Percentiles rank a stretch among this genome's conserved stretches.
These are phyloP conservation scores for Ophiognomonia clavigignenti-juglandacearum DNA, from an alignment of 2,329 filamentous ascomycete species.

Conservation along the genomic window DNA sequence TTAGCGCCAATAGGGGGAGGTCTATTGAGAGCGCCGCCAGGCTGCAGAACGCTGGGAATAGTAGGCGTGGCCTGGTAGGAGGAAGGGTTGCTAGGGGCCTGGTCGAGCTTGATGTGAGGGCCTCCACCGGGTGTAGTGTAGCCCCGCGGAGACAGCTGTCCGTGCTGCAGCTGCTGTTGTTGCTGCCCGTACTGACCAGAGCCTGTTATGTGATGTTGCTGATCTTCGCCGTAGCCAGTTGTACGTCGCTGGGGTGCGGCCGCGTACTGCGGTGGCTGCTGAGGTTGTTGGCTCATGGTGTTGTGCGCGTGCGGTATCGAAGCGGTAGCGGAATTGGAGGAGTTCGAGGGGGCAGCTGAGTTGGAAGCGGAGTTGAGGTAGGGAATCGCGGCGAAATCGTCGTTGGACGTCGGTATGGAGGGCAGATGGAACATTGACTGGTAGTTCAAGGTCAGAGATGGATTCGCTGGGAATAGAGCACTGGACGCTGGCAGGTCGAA, in stretches of 20 bases:
- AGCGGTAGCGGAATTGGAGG: neutral
- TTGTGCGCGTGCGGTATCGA: neutral
- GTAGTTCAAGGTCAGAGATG: neutral
- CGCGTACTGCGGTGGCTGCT: slow-evolving; percentile 27
- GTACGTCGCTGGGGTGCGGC: slow-evolving; percentile 30
- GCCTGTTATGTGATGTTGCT: slow-evolving; percentile 51
- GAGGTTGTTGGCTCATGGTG: slow-evolving; percentile 33
- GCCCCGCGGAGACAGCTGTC: slow-evolving; percentile 43
- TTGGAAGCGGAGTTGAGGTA: slow-evolving; percentile 5
- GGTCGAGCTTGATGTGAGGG: slow-evolving; percentile 49
- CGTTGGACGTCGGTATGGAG: slow-evolving; percentile 16
- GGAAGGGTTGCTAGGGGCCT: slow-evolving; percentile 32
- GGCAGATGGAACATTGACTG: slow-evolving; percentile 13
- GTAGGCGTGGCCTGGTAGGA: slow-evolving; percentile 33
- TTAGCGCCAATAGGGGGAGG: slow-evolving; percentile 33
- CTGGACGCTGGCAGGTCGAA: slow-evolving; percentile 1
- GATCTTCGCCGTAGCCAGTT: slow-evolving; percentile 34
- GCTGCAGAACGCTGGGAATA: slow-evolving; percentile 56
- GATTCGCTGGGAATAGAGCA: slow-evolving; percentile 5
- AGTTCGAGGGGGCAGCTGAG: neutral
- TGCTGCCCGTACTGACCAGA: slow-evolving; percentile 35
- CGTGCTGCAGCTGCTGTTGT: slow-evolving; percentile 34
- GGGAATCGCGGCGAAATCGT: slow-evolving; percentile 16
- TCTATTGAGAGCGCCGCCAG: slow-evolving; percentile 34
- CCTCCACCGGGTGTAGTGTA: slow-evolving; percentile 31